Percentiles rank a stretch among this genome's conserved stretches.
Conservation (phyloP, 179 eudicot genomes). For the Camellia oleifera region DNA sequence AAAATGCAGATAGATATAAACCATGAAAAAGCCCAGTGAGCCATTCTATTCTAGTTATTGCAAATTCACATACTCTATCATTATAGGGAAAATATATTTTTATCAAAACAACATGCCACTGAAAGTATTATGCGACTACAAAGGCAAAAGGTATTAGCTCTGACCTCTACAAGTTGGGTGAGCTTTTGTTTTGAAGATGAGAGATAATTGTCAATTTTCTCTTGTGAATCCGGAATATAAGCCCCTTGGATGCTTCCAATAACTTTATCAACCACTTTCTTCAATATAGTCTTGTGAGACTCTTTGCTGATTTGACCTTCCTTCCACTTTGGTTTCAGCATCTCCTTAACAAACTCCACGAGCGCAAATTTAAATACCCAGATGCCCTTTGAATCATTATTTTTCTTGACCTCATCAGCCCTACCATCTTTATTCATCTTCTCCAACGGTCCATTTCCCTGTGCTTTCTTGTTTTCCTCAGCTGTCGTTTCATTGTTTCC, state of each 20-base stretch:
- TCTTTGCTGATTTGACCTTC: constrained; percentile 68
- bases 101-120: neutral
- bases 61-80: neutral
- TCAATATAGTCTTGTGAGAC: constrained; percentile 60
- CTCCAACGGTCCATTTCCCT: constrained; percentile 28
- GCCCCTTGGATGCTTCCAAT: constrained; percentile 40
- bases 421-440: constrained; percentile 38
- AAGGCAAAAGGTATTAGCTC: neutral
- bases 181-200: constrained; percentile 60
- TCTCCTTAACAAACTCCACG: constrained; percentile 66
- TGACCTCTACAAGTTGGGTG: constrained; percentile 76
- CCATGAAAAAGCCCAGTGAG: neutral
- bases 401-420: constrained; percentile 41
- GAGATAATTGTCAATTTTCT: constrained; percentile 63
- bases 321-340: constrained; percentile 73
- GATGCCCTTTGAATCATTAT: constrained; percentile 48
- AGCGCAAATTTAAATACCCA: constrained; percentile 67
- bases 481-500: neutral
- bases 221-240: constrained; percentile 63
- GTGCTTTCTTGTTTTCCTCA: constrained; percentile 27
- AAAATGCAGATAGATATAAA: neutral
- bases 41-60: neutral
- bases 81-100: neutral
- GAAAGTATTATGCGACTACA: too few relatives aligned
- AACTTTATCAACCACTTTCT: constrained; percentile 75